A percentile compares a stretch with the other conserved stretches of the same genome.
These are phyloP conservation scores for Fusarium verticillioides DNA, from an alignment of 2,329 filamentous ascomycete species.

Conservation along the genomic window DNA sequence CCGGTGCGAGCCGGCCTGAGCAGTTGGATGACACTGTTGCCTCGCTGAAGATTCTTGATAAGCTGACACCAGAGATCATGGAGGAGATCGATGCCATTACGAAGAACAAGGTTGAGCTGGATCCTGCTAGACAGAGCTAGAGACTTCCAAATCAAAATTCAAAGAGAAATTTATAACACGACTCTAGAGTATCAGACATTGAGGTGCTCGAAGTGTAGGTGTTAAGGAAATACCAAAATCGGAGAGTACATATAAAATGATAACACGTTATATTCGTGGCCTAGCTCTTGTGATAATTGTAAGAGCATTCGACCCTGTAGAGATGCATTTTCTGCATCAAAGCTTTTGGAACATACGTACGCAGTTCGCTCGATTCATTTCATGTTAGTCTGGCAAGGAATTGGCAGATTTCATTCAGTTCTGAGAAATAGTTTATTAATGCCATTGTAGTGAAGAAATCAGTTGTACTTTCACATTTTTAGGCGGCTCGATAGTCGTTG, in stretches of 20 bases:
- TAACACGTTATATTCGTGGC: rapidly evolving
- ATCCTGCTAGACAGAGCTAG: constrained; percentile 42
- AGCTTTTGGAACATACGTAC: background rate
- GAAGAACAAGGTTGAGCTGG: constrained; percentile 44
- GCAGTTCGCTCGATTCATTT: background rate
- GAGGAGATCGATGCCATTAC: constrained; percentile 61
- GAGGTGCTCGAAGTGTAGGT: background rate
- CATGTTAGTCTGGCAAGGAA: rapidly evolving
- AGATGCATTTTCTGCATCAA: background rate
- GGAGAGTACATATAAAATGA: background rate
- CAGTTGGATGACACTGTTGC: constrained; percentile 64
- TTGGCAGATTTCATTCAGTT: no score
- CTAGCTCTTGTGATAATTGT: background rate
- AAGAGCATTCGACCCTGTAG: background rate
- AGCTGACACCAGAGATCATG: constrained; percentile 62
- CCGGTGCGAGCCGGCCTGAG: constrained; percentile 61
- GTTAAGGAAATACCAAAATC: no score
- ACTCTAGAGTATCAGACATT: background rate
- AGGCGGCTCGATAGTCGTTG: background rate
- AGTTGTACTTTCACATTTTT: background rate
- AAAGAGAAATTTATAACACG: background rate
- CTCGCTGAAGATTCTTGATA: constrained; percentile 58
- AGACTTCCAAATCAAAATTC: no score
- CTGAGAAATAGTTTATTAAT: rapidly evolving
- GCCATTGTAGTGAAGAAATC: rapidly evolving